These are phyloP conservation scores for Cicer arietinum DNA, from an alignment of 306 rosid genomes.

Conservation along the genomic window DNA sequence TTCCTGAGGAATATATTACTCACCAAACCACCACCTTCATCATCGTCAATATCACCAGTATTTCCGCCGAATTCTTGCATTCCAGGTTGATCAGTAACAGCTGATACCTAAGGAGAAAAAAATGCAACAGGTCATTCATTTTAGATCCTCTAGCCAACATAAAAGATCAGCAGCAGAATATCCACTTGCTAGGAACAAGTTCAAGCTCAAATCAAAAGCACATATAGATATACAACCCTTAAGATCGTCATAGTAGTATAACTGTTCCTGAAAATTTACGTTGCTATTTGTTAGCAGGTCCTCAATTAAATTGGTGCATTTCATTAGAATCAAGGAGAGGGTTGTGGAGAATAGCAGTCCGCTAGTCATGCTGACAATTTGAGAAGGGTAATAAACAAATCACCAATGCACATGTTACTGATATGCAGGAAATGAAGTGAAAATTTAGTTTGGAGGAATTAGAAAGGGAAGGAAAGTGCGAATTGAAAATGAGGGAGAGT, in stretches of 20 bases:
- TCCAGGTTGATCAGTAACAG: slow-evolving; percentile 85
- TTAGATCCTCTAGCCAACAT: slow-evolving; percentile 16
- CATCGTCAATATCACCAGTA: slow-evolving; percentile 92
- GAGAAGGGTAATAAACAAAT: background rate
- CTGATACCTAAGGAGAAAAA: slow-evolving; percentile 69
- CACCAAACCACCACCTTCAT: slow-evolving; percentile 91
- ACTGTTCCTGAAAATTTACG: background rate
- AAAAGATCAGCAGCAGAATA: slow-evolving; percentile 34
- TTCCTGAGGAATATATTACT: slow-evolving; percentile 44
- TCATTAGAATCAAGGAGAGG: background rate
- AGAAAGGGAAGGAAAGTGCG: background rate
- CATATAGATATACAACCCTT: background rate
- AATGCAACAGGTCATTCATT: slow-evolving; percentile 26
- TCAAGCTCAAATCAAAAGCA: slow-evolving; percentile 37
- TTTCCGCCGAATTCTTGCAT: slow-evolving; percentile 80
- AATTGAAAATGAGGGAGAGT: background rate
- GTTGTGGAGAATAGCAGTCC: background rate
- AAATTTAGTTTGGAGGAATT: background rate
- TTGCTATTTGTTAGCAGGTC: background rate
- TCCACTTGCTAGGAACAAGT: slow-evolving; percentile 19
- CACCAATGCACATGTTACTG: background rate
- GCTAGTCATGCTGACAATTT: background rate
- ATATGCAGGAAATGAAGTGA: background rate
- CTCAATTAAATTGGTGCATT: background rate
- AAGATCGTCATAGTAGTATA: slow-evolving; percentile 1